Base-by-base conservation (phyloP, 169 alveolate genomes). In the Cystoisospora suis region DNA sequence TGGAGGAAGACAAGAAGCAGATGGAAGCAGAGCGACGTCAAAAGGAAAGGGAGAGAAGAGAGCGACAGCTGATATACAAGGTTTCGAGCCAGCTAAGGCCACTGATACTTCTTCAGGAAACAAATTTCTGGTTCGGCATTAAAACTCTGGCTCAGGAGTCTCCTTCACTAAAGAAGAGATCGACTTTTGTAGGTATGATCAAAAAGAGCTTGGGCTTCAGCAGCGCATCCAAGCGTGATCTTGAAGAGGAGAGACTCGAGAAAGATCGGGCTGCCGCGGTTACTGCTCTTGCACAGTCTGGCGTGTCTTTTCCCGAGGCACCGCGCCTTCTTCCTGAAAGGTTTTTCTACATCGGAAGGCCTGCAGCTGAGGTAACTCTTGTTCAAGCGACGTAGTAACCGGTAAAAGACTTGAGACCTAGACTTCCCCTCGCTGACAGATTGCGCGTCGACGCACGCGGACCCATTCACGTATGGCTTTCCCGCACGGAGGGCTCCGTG, bases 361-460 rank as follows among this genome's bases (percentile, higher is more conserved):
- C 83, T 6, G 83, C 83, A 15, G 83, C 83, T 0, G 83, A 72
- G 83, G 83, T 72, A 40, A 4, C 58, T 29, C 46, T 59, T 17
- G n/a, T 44, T 7, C 77, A 20, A 20, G 12, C 9, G 36, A 65
- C 77, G 44, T 20, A n/a, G n/a, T n/a, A n/a, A n/a, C n/a, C n/a
- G n/a, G n/a, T n/a, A n/a, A n/a, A n/a, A n/a, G n/a, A n/a, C n/a
- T n/a, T n/a, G n/a, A n/a, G n/a, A n/a, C n/a, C n/a, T n/a, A n/a
- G n/a, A n/a, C n/a, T n/a, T n/a, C n/a, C n/a, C n/a, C n/a, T n/a
- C n/a, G n/a, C n/a, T n/a, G n/a, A n/a, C n/a, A n/a, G n/a, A n/a
- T n/a, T n/a, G n/a, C n/a, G n/a, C n/a, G n/a, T n/a, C n/a, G n/a
- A n/a, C n/a, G n/a, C n/a, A n/a, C n/a, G n/a, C n/a, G n/a, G n/a